Evolutionary conservation across 1,139 yeast genomes (phyloP).

Genomic region (Kluyveromyces sp.): DNA sequence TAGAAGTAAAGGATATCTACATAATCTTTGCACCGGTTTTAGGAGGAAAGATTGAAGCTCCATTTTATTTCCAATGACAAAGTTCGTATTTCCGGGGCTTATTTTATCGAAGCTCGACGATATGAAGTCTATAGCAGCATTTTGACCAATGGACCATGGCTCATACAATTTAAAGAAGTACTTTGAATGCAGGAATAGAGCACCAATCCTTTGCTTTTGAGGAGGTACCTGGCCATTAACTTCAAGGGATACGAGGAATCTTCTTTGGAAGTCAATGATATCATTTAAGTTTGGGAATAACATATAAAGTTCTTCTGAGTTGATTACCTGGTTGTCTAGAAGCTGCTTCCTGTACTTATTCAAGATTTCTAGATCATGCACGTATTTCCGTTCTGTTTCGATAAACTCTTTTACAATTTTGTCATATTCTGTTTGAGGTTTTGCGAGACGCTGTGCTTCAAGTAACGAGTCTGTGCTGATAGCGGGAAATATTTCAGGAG

Average conservation of each 20-base stretch:
- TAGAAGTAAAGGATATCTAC: conserved; percentile 83
- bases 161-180: conserved; percentile 84
- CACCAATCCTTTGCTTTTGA: conserved; percentile 77
- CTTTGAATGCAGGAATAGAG: conserved; percentile 74
- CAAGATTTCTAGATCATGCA: conserved; percentile 77
- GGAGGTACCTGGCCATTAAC: conserved; percentile 74
- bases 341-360: conserved; percentile 63
- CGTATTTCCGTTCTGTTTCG: conserved; percentile 86
- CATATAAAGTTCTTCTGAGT: conserved; percentile 72
- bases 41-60: conserved; percentile 84
- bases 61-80: conserved; percentile 73
- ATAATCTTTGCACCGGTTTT: conserved; percentile 90
- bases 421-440: conserved; percentile 16
- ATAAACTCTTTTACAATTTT: conserved; percentile 80
- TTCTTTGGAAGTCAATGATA: conserved; percentile 84
- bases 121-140: conserved; percentile 77
- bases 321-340: conserved; percentile 53
- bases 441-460: conserved; percentile 7
- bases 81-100: conserved; percentile 16
- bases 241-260: conserved; percentile 81
- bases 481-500: conserved; percentile 35
- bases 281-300: conserved; percentile 83
- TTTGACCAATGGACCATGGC: conserved; percentile 83
- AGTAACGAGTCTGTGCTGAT: conserved; percentile 14
- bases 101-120: conserved; percentile 36